These are phyloP conservation scores for Fusarium mangiferae DNA, from an alignment of 2,329 filamentous ascomycete species.

Conservation along the genomic window DNA sequence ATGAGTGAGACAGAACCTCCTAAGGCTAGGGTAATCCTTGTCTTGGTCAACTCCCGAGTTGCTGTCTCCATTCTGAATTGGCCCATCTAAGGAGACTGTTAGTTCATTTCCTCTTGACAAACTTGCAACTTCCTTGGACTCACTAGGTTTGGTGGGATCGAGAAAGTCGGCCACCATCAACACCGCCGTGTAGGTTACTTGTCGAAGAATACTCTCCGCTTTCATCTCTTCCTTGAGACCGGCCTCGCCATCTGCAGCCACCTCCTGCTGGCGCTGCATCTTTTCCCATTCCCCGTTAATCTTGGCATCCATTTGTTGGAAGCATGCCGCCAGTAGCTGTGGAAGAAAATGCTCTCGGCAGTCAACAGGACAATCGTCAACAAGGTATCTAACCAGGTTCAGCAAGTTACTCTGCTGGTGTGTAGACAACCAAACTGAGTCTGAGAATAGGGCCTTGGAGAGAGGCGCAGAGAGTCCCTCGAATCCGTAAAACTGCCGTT, in stretches of 20 bases:
- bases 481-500: constrained; percentile 91
- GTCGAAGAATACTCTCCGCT: constrained; percentile 91
- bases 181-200: constrained; percentile 91
- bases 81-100: constrained; percentile 45
- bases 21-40: constrained; percentile 67
- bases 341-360: constrained; percentile 84
- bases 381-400: constrained; percentile 86
- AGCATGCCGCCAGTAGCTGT: constrained; percentile 82
- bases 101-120: constrained; percentile 9
- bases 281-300: constrained; percentile 88
- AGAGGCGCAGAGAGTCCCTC: constrained; percentile 83
- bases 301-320: constrained; percentile 87
- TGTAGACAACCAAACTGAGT: constrained; percentile 84
- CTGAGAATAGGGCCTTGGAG: constrained; percentile 83
- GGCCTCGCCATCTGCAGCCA: constrained; percentile 77
- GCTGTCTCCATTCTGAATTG: constrained; percentile 41
- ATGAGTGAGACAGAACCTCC: constrained; percentile 83
- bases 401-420: constrained; percentile 96
- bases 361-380: constrained; percentile 89
- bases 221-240: constrained; percentile 94
- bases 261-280: constrained; percentile 71
- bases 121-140: constrained; percentile 49
- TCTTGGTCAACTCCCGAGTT: constrained; percentile 45
- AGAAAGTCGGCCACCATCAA: constrained; percentile 91
- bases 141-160: constrained; percentile 76